Evolutionary conservation across 768 basidiomycete species (phyloP).

Genomic region (Russula olivacea): DNA sequence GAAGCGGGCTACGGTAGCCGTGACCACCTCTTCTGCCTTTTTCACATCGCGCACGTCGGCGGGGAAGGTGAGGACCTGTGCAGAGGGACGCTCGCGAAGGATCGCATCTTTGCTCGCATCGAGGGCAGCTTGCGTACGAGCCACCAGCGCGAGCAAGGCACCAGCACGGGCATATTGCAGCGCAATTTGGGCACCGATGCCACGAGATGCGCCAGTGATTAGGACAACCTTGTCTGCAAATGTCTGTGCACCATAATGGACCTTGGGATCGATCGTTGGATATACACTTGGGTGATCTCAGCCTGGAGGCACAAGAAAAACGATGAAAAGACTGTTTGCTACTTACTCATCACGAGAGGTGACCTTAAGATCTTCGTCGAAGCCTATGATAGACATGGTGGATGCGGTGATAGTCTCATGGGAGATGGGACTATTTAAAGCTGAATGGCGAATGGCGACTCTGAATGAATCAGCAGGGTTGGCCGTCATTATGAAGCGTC

Average conservation of each 20-base stretch:
- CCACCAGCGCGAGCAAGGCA: constrained; percentile 20
- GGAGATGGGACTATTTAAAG: too few species aligned
- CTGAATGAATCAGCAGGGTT: too few species aligned
- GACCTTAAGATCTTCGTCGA: too few species aligned
- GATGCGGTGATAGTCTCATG: too few species aligned
- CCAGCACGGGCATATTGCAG: constrained; percentile 23
- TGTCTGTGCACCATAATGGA: constrained; percentile 10
- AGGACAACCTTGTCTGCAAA: constrained; percentile 22
- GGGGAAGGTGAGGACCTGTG: background rate
- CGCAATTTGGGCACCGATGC: constrained; percentile 26
- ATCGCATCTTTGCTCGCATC: background rate
- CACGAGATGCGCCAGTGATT: constrained; percentile 27
- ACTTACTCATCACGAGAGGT: too few species aligned
- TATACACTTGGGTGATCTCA: constrained; percentile 6
- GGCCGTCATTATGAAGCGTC: too few species aligned
- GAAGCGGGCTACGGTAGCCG: background rate
- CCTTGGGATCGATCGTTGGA: background rate
- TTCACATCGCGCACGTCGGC: background rate
- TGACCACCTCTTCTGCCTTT: background rate
- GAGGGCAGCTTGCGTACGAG: constrained; percentile 9
- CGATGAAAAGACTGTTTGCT: too few species aligned
- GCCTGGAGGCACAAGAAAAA: background rate
- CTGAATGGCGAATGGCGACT: too few species aligned
- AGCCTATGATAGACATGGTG: too few species aligned
- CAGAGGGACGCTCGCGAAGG: background rate